Percentiles rank a stretch among this genome's conserved stretches.
Conservation (phyloP, 257 asterid genomes). For the Mentha longifolia region DNA sequence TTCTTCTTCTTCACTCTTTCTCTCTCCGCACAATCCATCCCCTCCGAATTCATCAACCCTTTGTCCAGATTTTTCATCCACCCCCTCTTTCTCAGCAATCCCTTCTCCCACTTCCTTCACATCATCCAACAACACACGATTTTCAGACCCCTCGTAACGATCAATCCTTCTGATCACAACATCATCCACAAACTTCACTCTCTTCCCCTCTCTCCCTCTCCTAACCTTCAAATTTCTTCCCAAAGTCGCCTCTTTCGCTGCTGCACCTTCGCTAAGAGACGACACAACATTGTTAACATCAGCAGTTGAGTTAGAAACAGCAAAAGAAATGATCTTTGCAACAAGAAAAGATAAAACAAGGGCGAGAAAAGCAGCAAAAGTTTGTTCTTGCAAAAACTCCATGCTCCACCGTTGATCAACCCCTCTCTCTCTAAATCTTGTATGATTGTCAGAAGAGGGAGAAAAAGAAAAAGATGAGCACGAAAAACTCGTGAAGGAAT, state of each 20-base stretch:
- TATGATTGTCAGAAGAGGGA: conserved; percentile 34
- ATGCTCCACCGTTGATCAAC: conserved; percentile 34
- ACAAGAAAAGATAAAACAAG: conserved; percentile 46
- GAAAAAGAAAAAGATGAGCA: conserved; percentile 29
- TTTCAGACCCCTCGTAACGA: conserved; percentile 43
- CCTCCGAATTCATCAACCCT: conserved; percentile 38
- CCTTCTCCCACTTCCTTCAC: conserved; percentile 15
- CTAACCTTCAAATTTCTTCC: conserved; percentile 42
- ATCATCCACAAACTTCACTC: conserved; percentile 59
- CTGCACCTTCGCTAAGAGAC: conserved; percentile 39
- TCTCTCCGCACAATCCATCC: conserved; percentile 19
- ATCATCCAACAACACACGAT: conserved; percentile 32
- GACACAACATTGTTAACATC: conserved; percentile 25
- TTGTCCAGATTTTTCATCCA: conserved; percentile 23
- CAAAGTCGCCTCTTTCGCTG: conserved; percentile 34
- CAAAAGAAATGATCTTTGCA: conserved; percentile 55
- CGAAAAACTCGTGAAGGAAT: conserved; percentile 37
- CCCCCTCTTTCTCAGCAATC: conserved; percentile 21
- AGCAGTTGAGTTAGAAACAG: conserved; percentile 33
- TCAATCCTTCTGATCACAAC: conserved; percentile 52
- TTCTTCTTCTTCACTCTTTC: conserved; percentile 24
- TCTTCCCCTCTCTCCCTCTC: conserved; percentile 42
- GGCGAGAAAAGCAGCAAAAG: conserved; percentile 49
- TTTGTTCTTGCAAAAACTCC: conserved; percentile 56
- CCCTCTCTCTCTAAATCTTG: neutral